Evolutionary conservation across 176 grass and related monocot genomes (phyloP).

Genomic region (Carex pumila): DNA sequence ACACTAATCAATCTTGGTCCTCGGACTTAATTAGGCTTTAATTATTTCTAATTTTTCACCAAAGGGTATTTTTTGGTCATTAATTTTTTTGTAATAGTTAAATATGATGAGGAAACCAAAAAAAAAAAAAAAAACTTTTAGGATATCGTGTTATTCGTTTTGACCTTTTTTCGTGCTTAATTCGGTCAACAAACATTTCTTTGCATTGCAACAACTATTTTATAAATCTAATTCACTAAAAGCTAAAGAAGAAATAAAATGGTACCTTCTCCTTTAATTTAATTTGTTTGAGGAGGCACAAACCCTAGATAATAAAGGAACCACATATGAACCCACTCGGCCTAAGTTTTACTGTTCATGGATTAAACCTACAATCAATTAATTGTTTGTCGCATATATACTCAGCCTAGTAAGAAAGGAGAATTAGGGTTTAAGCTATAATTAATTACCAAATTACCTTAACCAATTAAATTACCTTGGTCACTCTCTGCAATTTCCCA

Average conservation of each 20-base stretch:
- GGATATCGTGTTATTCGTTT: background rate
- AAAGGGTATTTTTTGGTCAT: background rate
- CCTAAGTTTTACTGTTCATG: constrained; percentile 6
- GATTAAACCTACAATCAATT: background rate
- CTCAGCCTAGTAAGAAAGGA: background rate
- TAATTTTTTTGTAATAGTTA: background rate
- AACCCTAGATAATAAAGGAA: background rate
- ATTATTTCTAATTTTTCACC: background rate
- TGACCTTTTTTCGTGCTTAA: background rate
- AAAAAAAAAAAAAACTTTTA: background rate
- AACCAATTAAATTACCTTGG: constrained; percentile 20
- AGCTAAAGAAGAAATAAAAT: background rate
- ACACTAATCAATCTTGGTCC: background rate
- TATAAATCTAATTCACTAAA: background rate
- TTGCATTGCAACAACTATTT: background rate
- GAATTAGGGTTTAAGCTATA: background rate
- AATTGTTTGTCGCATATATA: background rate
- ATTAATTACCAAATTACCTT: background rate
- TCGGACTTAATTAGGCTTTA: background rate
- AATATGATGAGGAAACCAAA: background rate
- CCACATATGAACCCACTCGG: background rate
- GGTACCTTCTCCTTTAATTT: background rate
- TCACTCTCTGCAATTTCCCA: constrained; percentile 79
- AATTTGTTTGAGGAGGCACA: background rate
- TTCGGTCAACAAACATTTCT: background rate